Percentiles rank a stretch among this genome's conserved stretches.
Evolutionary conservation across 768 basidiomycete species (phyloP).

Genomic region (Dendrothele bispora): DNA sequence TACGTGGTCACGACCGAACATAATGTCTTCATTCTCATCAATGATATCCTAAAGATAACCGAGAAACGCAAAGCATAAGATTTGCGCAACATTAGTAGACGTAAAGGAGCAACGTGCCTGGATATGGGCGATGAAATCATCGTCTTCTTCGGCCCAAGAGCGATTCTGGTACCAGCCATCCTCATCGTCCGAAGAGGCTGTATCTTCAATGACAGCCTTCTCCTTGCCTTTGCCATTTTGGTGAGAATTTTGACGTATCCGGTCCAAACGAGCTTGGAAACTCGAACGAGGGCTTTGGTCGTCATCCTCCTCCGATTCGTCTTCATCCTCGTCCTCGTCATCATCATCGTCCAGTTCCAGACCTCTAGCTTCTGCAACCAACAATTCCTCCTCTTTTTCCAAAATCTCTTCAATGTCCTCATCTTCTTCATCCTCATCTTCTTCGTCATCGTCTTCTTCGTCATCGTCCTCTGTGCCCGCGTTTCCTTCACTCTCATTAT

Average conservation of each 20-base stretch:
- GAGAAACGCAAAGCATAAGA: not conserved
- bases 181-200: slow-evolving; percentile 24
- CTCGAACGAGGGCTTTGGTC: slow-evolving; percentile 39
- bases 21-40: slow-evolving; percentile 55
- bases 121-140: slow-evolving; percentile 54
- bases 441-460: slow-evolving; percentile 20
- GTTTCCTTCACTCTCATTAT: slow-evolving; percentile 27
- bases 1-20: slow-evolving; percentile 45
- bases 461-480: slow-evolving; percentile 20
- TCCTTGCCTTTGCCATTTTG: slow-evolving; percentile 6
- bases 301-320: slow-evolving; percentile 32
- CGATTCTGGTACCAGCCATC: slow-evolving; percentile 8
- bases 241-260: slow-evolving; percentile 28
- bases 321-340: slow-evolving; percentile 34
- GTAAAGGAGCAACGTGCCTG: slow-evolving; percentile 39
- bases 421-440: slow-evolving; percentile 18
- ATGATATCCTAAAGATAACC: slow-evolving; percentile 49
- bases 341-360: slow-evolving; percentile 35
- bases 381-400: slow-evolving; percentile 44
- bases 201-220: not conserved
- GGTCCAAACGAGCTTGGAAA: slow-evolving; percentile 46
- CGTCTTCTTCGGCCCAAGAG: slow-evolving; percentile 53
- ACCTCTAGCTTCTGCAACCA: slow-evolving; percentile 41
- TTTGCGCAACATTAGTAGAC: not conserved
- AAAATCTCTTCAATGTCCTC: slow-evolving; percentile 38